Evolutionary conservation across 2,329 filamentous ascomycete genomes (phyloP).

Genomic region (Colletotrichum sp.): DNA sequence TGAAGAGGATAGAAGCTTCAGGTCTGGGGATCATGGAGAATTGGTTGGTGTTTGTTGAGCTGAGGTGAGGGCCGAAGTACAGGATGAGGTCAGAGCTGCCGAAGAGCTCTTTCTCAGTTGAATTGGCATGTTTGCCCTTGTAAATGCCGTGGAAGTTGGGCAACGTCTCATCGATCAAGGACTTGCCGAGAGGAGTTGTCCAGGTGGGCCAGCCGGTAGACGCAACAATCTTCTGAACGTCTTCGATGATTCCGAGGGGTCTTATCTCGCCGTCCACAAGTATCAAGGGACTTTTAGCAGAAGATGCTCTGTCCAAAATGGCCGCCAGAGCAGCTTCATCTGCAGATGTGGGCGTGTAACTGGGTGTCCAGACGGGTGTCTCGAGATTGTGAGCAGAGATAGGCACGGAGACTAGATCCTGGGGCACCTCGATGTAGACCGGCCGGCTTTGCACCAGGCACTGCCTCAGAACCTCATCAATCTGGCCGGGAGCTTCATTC

Average conservation of each 20-base stretch:
- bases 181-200: neutral
- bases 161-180: neutral
- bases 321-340: slow-evolving; percentile 33
- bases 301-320: slow-evolving; percentile 46
- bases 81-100: slow-evolving; percentile 20
- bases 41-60: neutral
- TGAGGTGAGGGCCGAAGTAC: slow-evolving; percentile 4
- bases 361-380: slow-evolving; percentile 25
- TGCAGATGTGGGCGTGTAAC: slow-evolving; percentile 3
- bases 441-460: slow-evolving; percentile 58
- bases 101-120: neutral
- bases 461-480: slow-evolving; percentile 55
- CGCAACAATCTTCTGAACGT: neutral
- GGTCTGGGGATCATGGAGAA: neutral
- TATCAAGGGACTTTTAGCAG: neutral
- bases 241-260: neutral
- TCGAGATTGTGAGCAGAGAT: slow-evolving; percentile 37
- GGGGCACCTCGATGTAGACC: slow-evolving; percentile 61
- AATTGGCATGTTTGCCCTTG: slow-evolving; percentile 26
- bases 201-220: slow-evolving; percentile 4
- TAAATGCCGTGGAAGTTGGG: neutral
- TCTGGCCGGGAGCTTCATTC: slow-evolving; percentile 48
- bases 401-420: slow-evolving; percentile 51
- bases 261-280: slow-evolving; percentile 3
- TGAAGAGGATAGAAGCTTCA: slow-evolving; percentile 27